Percentiles rank a stretch among this genome's conserved stretches.
Conservation (phyloP, 225 moss, liverwort and hornwort genomes). For the Takakia lepidozioides region DNA sequence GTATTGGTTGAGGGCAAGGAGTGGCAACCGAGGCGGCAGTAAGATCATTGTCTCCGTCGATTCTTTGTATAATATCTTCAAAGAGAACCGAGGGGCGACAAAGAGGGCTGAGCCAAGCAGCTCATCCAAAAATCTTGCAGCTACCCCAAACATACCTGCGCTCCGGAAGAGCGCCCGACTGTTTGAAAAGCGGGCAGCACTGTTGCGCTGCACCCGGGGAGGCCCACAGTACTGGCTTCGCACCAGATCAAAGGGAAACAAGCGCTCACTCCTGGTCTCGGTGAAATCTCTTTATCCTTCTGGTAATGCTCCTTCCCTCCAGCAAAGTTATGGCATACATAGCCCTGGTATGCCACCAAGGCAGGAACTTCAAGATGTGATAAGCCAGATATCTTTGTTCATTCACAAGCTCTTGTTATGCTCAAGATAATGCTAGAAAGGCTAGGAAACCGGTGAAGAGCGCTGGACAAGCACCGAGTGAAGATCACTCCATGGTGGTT, state of each 20-base stretch:
- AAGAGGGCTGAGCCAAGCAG: conserved; percentile 9
- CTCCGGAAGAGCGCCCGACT: conserved; percentile 17
- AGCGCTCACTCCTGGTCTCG: conserved; percentile 25
- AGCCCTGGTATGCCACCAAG: too few species aligned
- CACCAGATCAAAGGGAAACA: conserved; percentile 16
- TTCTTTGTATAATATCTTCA: conserved; percentile 29
- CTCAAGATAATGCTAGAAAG: too few species aligned
- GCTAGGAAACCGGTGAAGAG: too few species aligned
- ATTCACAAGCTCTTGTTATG: too few species aligned
- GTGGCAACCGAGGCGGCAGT: conserved; percentile 24
- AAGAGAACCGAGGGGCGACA: conserved; percentile 15
- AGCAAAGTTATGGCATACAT: too few species aligned
- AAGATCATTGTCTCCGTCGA: conserved; percentile 31
- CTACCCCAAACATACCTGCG: conserved; percentile 3
- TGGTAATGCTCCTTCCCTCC: too few species aligned
- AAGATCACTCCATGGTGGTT: too few species aligned
- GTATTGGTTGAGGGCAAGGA: conserved; percentile 53
- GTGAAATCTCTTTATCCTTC: conserved; percentile 21
- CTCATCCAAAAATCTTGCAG: background rate
- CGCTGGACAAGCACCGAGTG: too few species aligned
- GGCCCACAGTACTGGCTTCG: conserved; percentile 16
- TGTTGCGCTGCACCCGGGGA: conserved; percentile 12
- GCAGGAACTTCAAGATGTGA: too few species aligned
- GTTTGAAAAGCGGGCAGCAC: conserved; percentile 14
- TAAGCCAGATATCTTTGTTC: conserved; percentile 1